These are phyloP conservation scores for Solanum rostratum DNA, from an alignment of 257 asterid genomes.

Conservation along the genomic window DNA sequence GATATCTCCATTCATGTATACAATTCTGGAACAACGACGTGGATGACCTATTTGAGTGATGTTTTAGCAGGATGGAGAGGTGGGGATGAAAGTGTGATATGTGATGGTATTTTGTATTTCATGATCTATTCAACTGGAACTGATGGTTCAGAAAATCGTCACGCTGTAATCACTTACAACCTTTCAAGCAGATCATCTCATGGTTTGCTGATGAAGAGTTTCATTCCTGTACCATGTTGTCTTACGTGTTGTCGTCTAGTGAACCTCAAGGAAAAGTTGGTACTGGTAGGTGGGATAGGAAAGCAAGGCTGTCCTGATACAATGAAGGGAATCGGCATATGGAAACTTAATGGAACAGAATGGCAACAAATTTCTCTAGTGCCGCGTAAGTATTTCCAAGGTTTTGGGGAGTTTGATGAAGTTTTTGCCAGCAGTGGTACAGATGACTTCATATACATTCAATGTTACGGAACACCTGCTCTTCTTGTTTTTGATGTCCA, in stretches of 20 bases:
- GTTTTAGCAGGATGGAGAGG: conserved; percentile 1
- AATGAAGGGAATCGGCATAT: conserved; percentile 1
- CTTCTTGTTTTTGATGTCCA: neutral
- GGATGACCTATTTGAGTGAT: neutral
- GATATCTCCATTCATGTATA: neutral
- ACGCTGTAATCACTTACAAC: neutral
- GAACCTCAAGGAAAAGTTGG: neutral
- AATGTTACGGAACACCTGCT: neutral
- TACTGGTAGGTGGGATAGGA: conserved; percentile 5
- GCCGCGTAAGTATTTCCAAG: neutral
- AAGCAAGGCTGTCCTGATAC: neutral
- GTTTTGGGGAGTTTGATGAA: conserved; percentile 1
- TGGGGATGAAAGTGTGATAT: neutral
- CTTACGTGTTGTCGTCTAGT: conserved; percentile 4
- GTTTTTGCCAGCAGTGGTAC: conserved; percentile 1
- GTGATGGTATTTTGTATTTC: neutral
- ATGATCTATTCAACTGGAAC: neutral
- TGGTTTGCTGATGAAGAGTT: neutral
- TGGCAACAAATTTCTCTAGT: neutral
- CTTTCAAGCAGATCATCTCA: neutral
- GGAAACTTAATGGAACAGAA: neutral
- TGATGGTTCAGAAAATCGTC: neutral
- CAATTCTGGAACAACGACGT: neutral
- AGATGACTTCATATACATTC: neutral
- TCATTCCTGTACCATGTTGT: neutral